Conservation (phyloP, 495 filamentous ascomycete genomes). For the Lepidopterella palustris region DNA sequence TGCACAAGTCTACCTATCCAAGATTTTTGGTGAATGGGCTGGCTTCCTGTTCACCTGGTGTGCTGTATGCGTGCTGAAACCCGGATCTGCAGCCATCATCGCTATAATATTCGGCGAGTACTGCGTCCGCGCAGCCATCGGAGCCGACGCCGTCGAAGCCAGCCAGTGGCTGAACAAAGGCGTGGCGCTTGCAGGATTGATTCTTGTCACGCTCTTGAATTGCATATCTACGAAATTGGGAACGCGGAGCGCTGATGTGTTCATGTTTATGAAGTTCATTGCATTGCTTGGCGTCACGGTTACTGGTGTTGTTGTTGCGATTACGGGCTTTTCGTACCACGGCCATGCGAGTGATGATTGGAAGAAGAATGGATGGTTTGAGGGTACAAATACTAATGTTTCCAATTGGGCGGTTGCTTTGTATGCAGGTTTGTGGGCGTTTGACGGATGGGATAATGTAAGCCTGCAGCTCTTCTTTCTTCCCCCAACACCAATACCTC, state of each 20-base stretch:
- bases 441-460: conserved; percentile 98
- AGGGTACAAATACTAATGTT: conserved; percentile 69
- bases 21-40: conserved; percentile 88
- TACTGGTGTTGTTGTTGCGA: conserved; percentile 81
- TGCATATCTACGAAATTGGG: conserved; percentile 84
- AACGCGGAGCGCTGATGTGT: conserved; percentile 74
- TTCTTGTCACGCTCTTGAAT: conserved; percentile 74
- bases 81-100: conserved; percentile 87
- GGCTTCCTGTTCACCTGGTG: conserved; percentile 96
- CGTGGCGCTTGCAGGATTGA: conserved; percentile 70
- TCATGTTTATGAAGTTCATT: conserved; percentile 96
- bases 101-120: conserved; percentile 98
- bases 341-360: conserved; percentile 76
- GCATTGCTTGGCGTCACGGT: conserved; percentile 82
- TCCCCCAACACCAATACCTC: background rate
- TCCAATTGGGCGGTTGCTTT: conserved; percentile 85
- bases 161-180: conserved; percentile 87
- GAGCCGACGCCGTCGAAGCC: conserved; percentile 66
- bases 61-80: conserved; percentile 88
- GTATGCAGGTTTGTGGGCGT: conserved; percentile 95
- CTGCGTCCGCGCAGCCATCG: conserved; percentile 75
- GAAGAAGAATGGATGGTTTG: conserved; percentile 84
- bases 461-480: conserved; percentile 32
- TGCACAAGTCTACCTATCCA: conserved; percentile 83
- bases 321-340: conserved; percentile 71